Base-by-base conservation (phyloP, 2,329 filamentous ascomycete genomes). In the Aureobasidium sp. region DNA sequence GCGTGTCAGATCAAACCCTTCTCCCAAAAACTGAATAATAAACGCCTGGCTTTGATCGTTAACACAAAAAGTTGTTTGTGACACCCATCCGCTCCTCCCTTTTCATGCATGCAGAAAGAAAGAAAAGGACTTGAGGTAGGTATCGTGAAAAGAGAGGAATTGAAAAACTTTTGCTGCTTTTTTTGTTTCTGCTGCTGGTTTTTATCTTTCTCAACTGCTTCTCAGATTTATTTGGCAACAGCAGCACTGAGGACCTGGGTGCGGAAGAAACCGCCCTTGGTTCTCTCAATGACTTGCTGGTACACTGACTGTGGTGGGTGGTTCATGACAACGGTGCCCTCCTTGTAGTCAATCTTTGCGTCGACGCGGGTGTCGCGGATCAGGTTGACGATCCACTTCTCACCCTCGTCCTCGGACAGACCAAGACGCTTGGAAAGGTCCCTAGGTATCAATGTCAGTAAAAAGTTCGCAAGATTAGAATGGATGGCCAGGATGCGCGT, bases 351-450 rank as follows among this genome's bases (percentile, higher is more conserved):
- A 74, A 97, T 97, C 85, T 99, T 99, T 71, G 94, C 94, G 73
- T 99, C 94, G 66, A 99, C 89, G 65, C 92, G 85, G 27, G 94
- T 99, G 78, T 99, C 94, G 66, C 94, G 88, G 78, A 99, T 99
- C 66, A 99, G 84, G 81, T 99, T 99, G 70, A 99, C 94, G 72
- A 99, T 99, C 94, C 94, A 99, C 82, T 99, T 99, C 85, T 99
- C 94, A 71, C 94, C 94, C 72, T 97, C 94, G 73, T 96, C 91
- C 70, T 92, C 87, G 74, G 89, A 91, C 67, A 99, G 83, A 67
- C 93, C 94, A 64, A 99, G 86, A 74, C 94, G 90, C 66, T 86
- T 88, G 67, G 91, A 96, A 63, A 99, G 85, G 70, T 97, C 94
- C 77, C 84, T 86, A 65, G 3, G 8, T 44, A 14, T 34, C 36